Percentiles rank a stretch among this genome's conserved stretches.
Conservation (phyloP, 1,284 basidiomycete genomes). For the Xerocomus minutiporus region DNA sequence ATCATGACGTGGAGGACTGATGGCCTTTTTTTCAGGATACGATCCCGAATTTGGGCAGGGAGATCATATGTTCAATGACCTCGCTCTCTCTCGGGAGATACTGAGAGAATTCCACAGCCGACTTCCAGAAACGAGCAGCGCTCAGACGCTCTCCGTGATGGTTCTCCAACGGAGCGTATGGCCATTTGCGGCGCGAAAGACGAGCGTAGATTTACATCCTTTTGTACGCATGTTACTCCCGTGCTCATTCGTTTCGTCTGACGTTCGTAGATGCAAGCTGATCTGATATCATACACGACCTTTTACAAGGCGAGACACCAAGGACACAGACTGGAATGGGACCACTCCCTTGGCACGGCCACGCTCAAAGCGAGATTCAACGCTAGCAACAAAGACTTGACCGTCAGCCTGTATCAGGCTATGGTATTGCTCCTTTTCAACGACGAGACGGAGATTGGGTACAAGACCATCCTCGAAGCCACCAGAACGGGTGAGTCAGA, state of each 20-base stretch:
- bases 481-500: conserved; percentile 71
- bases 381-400: conserved; percentile 78
- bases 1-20: neutral
- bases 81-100: conserved; percentile 68
- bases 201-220: conserved; percentile 49
- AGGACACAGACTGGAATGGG: conserved; percentile 73
- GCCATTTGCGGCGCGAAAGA: conserved; percentile 60
- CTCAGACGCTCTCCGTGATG: conserved; percentile 55
- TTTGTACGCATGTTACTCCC: conserved; percentile 37
- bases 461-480: conserved; percentile 63
- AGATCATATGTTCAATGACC: conserved; percentile 88
- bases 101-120: conserved; percentile 55
- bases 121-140: conserved; percentile 31
- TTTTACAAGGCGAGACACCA: conserved; percentile 79
- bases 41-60: conserved; percentile 87
- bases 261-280: conserved; percentile 58
- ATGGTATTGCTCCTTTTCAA: conserved; percentile 91
- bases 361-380: conserved; percentile 69
- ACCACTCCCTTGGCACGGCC: conserved; percentile 77
- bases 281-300: conserved; percentile 55
- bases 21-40: conserved; percentile 50
- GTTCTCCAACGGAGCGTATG: conserved; percentile 73
- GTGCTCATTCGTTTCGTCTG: neutral
- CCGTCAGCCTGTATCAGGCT: conserved; percentile 88
- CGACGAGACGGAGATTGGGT: conserved; percentile 55